Evolutionary conservation across 768 basidiomycete species (phyloP).

Genomic region (Dentipellis sp.): DNA sequence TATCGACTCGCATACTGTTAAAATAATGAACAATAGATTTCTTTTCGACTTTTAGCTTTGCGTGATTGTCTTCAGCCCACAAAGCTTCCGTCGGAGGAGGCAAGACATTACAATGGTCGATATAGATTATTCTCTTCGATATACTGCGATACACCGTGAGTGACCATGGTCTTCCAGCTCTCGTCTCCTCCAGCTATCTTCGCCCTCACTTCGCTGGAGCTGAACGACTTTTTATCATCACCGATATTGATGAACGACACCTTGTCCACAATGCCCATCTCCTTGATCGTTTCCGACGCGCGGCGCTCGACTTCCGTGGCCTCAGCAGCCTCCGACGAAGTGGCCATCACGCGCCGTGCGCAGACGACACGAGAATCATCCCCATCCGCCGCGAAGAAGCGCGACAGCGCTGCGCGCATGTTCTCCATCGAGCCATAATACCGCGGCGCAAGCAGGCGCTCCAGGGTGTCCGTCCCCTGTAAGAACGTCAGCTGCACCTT

Average conservation of each 20-base stretch:
- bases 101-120: neutral
- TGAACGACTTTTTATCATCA: slow-evolving; percentile 43
- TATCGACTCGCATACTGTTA: neutral
- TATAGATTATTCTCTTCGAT: slow-evolving; percentile 43
- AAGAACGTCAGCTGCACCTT: slow-evolving; percentile 53
- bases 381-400: slow-evolving; percentile 48
- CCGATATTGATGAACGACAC: slow-evolving; percentile 58
- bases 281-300: slow-evolving; percentile 26
- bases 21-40: neutral
- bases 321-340: slow-evolving; percentile 9
- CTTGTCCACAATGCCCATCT: slow-evolving; percentile 42
- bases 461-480: slow-evolving; percentile 79
- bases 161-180: slow-evolving; percentile 40
- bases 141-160: slow-evolving; percentile 38
- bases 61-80: neutral
- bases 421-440: slow-evolving; percentile 52
- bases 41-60: neutral
- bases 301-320: slow-evolving; percentile 23
- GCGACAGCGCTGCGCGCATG: slow-evolving; percentile 48
- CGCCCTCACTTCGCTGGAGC: slow-evolving; percentile 61
- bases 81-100: neutral
- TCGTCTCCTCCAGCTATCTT: slow-evolving; percentile 26
- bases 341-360: slow-evolving; percentile 39
- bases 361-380: slow-evolving; percentile 60
- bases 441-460: slow-evolving; percentile 63